Evolutionary conservation across 1,139 yeast genomes (phyloP), one percentile per base, ranked within the genome.

Genomic region (Blastobotrys persicus): DNA sequence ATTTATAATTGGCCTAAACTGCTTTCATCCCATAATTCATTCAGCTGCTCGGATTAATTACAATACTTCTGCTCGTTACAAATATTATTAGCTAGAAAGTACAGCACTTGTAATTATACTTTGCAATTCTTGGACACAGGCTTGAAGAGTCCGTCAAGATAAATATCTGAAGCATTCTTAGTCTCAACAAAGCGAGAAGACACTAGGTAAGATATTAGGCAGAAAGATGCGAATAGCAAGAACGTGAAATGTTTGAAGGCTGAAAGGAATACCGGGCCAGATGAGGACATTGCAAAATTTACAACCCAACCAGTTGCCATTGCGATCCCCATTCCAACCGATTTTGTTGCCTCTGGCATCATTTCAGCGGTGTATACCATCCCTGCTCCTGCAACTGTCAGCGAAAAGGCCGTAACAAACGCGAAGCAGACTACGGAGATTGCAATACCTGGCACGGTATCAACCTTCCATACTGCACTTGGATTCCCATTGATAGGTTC

Each of bases 311-410:
- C 79, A 2, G 71, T 62, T 31, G 78, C 68, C 70, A 80, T 73
- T 44, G 83, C 77, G 2, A 80, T 55, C 0, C 85, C 74, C 28
- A 78, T 68, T 0, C 84, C 84, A 50, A 75, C 76, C 0, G 77
- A 64, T 13, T 47, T 41, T 1, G 79, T 72, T 14, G 68, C 65
- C 1, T 66, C 65, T 0, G 81, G 80, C 37, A 81, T 73, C 2
- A 80, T 65, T 55, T 83, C 88, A 43, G 77, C 73, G 1, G 81
- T 74, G 58, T 79, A 81, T 11, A 83, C 66, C 78, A 64, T 59
- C 1, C 65, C 56, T 2, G 59, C 51, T 1, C 64, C 60, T 2
- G 66, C 55, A 19, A 61, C 52, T 5, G 80, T 69, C 0, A 80
- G 59, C 0, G 84, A 72, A 63, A 77, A 79, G 0, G 78, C 64